Percentiles rank a stretch among this genome's conserved stretches.
Conservation (phyloP, 2,329 filamentous ascomycete species). For the Sarocladium brachiariae region DNA sequence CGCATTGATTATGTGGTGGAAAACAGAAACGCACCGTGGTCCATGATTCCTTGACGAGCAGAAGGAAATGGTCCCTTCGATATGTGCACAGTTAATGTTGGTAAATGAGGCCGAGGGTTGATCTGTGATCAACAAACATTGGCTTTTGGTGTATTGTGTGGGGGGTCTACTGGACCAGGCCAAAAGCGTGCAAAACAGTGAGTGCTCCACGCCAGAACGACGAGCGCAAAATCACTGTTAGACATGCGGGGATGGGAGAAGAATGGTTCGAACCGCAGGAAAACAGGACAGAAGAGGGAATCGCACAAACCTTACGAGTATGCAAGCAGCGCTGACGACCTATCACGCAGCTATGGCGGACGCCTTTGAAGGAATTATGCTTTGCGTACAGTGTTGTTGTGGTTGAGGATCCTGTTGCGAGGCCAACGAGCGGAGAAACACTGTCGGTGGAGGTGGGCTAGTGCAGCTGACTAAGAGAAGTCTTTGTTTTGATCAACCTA, state of each 20-base stretch:
- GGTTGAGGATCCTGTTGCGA: conserved; percentile 31
- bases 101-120: conserved; percentile 22
- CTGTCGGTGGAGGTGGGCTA: conserved; percentile 3
- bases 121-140: conserved; percentile 34
- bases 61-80: conserved; percentile 22
- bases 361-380: conserved; percentile 12
- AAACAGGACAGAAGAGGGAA: conserved; percentile 6
- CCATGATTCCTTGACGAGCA: conserved; percentile 3
- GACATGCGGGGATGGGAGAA: background rate
- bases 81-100: conserved; percentile 23
- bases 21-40: conserved; percentile 7
- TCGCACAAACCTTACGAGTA: conserved; percentile 14
- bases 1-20: background rate
- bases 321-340: background rate
- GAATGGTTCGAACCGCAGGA: conserved; percentile 1
- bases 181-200: conserved; percentile 11
- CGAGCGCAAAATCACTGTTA: background rate
- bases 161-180: conserved; percentile 24
- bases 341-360: conserved; percentile 10
- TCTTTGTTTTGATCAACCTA: background rate
- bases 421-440: conserved; percentile 31
- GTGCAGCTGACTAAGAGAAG: conserved; percentile 6
- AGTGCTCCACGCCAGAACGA: conserved; percentile 4
- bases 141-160: conserved; percentile 14
- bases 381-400: conserved; percentile 25